Evolutionary conservation across 192 early-diverging fungal genomes (phyloP).

Genomic region (Jimgerdemannia flammicorona): DNA sequence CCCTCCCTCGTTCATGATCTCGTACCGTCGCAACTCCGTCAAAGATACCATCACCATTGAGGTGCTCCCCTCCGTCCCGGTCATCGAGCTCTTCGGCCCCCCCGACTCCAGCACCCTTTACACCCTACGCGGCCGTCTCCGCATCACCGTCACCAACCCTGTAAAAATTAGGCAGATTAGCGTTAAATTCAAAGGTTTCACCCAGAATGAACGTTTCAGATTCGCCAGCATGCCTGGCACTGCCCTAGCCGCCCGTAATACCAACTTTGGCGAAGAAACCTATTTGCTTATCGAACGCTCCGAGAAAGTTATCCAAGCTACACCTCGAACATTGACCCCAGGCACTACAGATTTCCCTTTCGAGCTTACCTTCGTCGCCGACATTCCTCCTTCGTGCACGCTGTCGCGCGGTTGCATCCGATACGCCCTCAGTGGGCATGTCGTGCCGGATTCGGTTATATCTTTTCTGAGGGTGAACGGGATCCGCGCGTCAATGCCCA

Average conservation of each 20-base stretch:
- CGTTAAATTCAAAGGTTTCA: slow-evolving; percentile 32
- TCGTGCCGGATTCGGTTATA: not conserved
- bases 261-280: not conserved
- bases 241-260: not conserved
- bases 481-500: not conserved
- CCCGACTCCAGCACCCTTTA: not conserved
- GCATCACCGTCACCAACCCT: slow-evolving; percentile 16
- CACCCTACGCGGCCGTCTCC: slow-evolving; percentile 6
- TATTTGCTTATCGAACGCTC: not conserved
- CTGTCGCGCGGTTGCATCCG: not conserved
- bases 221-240: not conserved
- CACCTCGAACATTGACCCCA: not conserved
- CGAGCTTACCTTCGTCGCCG: not conserved
- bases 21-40: not conserved
- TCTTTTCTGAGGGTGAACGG: not conserved
- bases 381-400: not conserved
- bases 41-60: not conserved
- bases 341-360: not conserved
- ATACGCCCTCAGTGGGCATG: not conserved
- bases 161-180: slow-evolving; percentile 24
- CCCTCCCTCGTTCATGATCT: not conserved
- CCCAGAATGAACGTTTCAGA: not conserved
- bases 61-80: not conserved
- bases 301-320: not conserved
- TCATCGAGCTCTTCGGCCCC: not conserved